A percentile compares a stretch with the other conserved stretches of the same genome.
Evolutionary conservation across 2,329 filamentous ascomycete genomes (phyloP).

Genomic region (Cercospora citrullina): DNA sequence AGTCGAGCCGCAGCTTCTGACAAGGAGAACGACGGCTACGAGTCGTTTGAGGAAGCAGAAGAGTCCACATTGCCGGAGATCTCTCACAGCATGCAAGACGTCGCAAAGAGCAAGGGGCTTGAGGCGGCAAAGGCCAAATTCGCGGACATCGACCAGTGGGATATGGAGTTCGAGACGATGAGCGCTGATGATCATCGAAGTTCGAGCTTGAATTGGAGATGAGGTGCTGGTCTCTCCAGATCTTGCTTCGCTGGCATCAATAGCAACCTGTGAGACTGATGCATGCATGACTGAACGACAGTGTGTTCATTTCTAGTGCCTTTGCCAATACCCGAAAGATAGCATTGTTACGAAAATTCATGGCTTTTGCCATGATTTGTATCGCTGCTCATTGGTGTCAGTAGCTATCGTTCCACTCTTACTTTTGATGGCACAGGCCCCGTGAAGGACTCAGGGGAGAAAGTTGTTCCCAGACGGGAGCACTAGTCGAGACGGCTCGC

Average conservation of each 20-base stretch:
- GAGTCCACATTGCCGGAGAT: conserved; percentile 27
- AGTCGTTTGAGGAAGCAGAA: conserved; percentile 32
- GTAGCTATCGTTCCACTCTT: neutral
- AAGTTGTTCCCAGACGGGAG: neutral
- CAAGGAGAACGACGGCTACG: conserved; percentile 45
- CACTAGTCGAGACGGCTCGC: neutral
- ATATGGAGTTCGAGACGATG: conserved; percentile 54
- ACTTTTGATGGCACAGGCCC: neutral
- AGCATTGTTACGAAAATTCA: neutral
- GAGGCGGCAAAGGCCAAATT: conserved; percentile 50
- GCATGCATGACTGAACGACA: neutral
- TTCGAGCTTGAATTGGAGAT: conserved; percentile 38
- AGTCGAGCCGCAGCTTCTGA: conserved; percentile 42
- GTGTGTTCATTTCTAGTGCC: neutral
- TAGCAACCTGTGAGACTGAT: neutral
- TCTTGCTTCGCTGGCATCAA: neutral
- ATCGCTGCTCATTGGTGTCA: neutral
- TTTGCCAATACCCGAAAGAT: neutral
- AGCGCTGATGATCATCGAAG: conserved; percentile 45
- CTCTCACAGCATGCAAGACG: conserved; percentile 35
- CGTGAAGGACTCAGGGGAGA: neutral
- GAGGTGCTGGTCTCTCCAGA: neutral
- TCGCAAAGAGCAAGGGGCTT: conserved; percentile 41
- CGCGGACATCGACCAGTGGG: conserved; percentile 52
- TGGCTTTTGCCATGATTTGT: neutral